Evolutionary conservation across 345 rosid genomes (phyloP), one percentile per base, ranked within the genome.

Genomic region (Salix purpurea): DNA sequence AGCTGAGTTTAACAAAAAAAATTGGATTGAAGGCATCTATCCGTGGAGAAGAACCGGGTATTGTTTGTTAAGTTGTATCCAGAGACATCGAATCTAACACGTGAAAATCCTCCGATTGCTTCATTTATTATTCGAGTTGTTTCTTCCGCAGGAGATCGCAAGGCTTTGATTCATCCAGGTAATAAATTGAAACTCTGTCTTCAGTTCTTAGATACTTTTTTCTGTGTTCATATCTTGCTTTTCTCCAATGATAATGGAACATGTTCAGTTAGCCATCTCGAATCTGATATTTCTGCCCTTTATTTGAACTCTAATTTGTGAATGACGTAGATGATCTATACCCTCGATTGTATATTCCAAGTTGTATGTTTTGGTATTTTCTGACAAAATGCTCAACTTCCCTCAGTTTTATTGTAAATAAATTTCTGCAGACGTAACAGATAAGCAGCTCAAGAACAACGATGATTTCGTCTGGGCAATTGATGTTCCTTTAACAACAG

Each of bases 131-230:
- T 87, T 80, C 93, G 97, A 44, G 93, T 88, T 68, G 87, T 93
- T 73, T 83, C 88, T 74, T 90, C 96, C 5, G 80, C 78, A 7
- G 94, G 91, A 48, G 93, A 90, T 69, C 91, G 99, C 72, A 90
- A 86, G 84, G 75, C 87, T 78, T 83, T 93, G 66, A 84, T 90
- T 74, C 99, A 96, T 85, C 98, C 97, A 65, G 97, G 99, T 96
- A 81, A 42, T 58, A 46, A 46, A 34, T 26, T 24, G 2, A 16
- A 72, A n/a, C 50, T 34, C 44, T 9, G n/a, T 4, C 14, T 40
- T 40, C 44, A 40, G 13, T 36, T 69, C 14, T 24, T 11, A 36
- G 28, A 18, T 18, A 15, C 4, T 70, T 32, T 69, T 32, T 21
- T 28, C 48, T 48, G 19, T 26, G 52, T 39, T 65, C 1, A 7